phyloP scores from a whole-genome alignment of 2,329 filamentous ascomycete genomes.

The Cladosporium sp. region DNA sequence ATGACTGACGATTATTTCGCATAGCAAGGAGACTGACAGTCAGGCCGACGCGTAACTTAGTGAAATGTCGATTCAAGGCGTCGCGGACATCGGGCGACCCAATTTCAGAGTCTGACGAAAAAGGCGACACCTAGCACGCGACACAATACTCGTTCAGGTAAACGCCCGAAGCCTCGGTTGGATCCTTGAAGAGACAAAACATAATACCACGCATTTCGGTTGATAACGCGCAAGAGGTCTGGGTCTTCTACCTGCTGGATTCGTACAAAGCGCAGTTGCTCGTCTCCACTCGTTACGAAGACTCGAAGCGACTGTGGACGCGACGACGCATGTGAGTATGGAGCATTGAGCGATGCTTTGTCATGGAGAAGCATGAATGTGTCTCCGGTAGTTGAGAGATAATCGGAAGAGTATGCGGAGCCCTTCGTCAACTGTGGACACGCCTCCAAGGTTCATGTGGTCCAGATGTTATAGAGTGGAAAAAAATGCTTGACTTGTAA shows the following conservation, averaged over 20 bases:
- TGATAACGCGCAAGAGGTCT: neutral
- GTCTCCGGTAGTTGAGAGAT: neutral
- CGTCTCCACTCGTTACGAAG: neutral
- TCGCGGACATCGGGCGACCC: neutral
- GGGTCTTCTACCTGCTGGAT: neutral
- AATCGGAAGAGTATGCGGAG: neutral
- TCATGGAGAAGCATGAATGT: neutral
- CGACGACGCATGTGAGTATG: neutral
- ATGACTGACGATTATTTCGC: neutral
- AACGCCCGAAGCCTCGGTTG: neutral
- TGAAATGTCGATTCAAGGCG: neutral
- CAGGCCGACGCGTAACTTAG: neutral
- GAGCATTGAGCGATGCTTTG: neutral
- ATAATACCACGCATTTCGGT: neutral
- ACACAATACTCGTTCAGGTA: neutral
- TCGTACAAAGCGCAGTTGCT: neutral
- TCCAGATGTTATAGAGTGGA: neutral
- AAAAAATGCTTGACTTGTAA: neutral
- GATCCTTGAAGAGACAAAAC: neutral
- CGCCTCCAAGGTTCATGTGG: neutral
- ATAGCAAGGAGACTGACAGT: neutral
- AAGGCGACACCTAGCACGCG: neutral
- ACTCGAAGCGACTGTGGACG: neutral
- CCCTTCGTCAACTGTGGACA: neutral
- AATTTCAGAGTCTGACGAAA: neutral